phyloP scores from a whole-genome alignment of 2,329 filamentous ascomycete genomes.

The Colletotrichum graminicola region DNA sequence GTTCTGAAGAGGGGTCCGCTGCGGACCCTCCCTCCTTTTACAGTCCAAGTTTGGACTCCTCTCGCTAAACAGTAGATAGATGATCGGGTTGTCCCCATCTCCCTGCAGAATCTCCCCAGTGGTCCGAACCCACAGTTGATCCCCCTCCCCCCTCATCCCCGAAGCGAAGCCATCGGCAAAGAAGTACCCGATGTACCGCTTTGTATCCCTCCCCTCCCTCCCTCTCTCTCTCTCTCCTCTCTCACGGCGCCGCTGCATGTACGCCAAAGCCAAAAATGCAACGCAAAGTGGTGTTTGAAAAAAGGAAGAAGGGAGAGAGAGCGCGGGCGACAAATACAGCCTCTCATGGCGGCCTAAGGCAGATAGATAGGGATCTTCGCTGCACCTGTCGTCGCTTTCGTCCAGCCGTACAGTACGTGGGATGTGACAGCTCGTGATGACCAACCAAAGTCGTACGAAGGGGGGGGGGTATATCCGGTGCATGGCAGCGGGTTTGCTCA shows the following conservation, averaged over 20 bases:
- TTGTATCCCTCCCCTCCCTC: background rate
- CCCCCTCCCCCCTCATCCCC: too few relatives aligned
- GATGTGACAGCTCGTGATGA: background rate
- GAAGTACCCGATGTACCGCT: background rate
- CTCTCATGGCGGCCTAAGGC: background rate
- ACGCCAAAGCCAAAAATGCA: slow-evolving; percentile 10
- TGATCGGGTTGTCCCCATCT: background rate
- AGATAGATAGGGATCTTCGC: slow-evolving; percentile 24
- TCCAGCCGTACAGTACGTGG: background rate
- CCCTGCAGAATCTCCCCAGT: slow-evolving; percentile 28
- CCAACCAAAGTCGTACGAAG: slow-evolving; percentile 17
- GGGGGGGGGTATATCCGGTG: background rate
- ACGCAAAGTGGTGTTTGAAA: slow-evolving; percentile 18
- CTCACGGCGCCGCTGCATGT: slow-evolving; percentile 3
- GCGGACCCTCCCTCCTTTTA: too few relatives aligned
- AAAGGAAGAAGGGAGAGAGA: background rate
- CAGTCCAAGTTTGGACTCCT: background rate
- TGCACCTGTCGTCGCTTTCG: slow-evolving; percentile 7
- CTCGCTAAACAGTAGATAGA: background rate
- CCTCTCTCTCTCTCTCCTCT: background rate
- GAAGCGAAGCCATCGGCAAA: background rate
- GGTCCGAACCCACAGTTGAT: background rate
- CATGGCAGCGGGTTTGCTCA: too few relatives aligned
- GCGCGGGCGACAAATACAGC: background rate
- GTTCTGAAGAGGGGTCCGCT: background rate